phyloP scores from a whole-genome alignment of 164 flowering plant species.

The Aristolochia californica region DNA sequence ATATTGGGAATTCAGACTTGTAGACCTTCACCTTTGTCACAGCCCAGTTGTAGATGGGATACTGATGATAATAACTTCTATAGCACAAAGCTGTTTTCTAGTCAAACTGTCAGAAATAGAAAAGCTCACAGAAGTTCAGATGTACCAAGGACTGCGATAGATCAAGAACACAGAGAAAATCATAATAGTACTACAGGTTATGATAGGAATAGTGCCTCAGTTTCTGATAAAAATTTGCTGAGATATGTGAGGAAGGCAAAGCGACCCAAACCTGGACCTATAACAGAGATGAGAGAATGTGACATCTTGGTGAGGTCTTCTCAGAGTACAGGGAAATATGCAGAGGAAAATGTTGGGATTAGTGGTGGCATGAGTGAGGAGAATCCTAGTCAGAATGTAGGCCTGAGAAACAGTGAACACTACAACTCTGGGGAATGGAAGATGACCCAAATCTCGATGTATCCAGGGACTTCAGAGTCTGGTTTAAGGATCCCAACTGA shows the following conservation, averaged over 20 bases:
- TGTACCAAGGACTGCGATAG: constrained; percentile 6
- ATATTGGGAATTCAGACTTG: constrained; percentile 5
- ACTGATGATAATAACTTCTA: background rate
- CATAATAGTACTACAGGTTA: background rate
- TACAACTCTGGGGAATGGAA: constrained; percentile 8
- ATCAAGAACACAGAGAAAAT: constrained; percentile 7
- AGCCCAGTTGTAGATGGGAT: constrained; percentile 8
- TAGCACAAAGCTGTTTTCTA: constrained; percentile 6
- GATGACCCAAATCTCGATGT: background rate
- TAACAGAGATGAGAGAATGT: constrained; percentile 8
- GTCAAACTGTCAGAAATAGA: constrained; percentile 6
- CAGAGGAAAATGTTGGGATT: background rate
- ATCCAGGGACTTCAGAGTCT: constrained; percentile 13
- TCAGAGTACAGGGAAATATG: constrained; percentile 1
- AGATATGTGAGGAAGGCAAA: constrained; percentile 10
- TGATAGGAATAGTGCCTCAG: constrained; percentile 2
- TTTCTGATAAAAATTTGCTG: background rate
- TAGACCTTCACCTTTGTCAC: constrained; percentile 12
- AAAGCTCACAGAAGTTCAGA: constrained; percentile 10
- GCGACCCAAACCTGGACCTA: constrained; percentile 6
- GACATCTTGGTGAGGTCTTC: constrained; percentile 5
- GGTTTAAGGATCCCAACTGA: constrained; percentile 7
- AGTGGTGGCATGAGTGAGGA: background rate
- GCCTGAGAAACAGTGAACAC: constrained; percentile 6
- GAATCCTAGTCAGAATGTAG: constrained; percentile 10